Base-by-base conservation (phyloP, 1,284 basidiomycete species). In the Ceratorhiza oryzae-sativae region DNA sequence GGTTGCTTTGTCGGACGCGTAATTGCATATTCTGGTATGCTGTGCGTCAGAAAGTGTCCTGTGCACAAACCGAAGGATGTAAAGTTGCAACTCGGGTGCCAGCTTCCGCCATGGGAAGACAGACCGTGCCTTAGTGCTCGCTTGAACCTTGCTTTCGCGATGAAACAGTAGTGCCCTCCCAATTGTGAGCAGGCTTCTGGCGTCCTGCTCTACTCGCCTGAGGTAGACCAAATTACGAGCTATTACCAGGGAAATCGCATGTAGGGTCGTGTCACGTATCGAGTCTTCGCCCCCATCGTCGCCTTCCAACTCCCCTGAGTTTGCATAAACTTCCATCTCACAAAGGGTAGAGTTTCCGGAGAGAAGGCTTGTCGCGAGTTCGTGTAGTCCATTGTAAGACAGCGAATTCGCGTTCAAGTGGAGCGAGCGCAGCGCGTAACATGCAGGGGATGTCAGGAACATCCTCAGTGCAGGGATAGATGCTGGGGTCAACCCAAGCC, bases 381-480 rank as follows among this genome's bases (percentile, higher is more conserved):
- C 41, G 18, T 71, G 41, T 41, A 71, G 9, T 18, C 70, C 70
- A 23, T 20, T 55, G n/a, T 71, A 61, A 18, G 70, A 71, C 1
- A 90, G 80, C 10, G 77, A 77, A 74, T 90, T 90, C 18, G 84
- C 86, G 77, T 85, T 90, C 71, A 85, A 82, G 74, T 84, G 85
- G 48, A 90, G 80, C 1, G 79, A 81, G 62, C 83, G 81, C 18
- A 90, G 80, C 3, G 73, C 62, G 18, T 81, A 81, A 72, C 86
- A 88, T 25, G 84, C 83, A 3, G 79, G 78, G 8, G 87, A 88
- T n/a, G 81, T 80, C 18, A 90, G 78, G 75, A 84, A 90, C 8
- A 81, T 80, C 23, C 81, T 74, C 34, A 91, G 82, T 62, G 78
- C 75, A 1, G 84, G 81, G 0, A 83, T 81, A 5, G 83, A 82